Evolutionary conservation across 257 asterid genomes (phyloP), one percentile per base, ranked within the genome.

Genomic region (Plantago elongata): DNA sequence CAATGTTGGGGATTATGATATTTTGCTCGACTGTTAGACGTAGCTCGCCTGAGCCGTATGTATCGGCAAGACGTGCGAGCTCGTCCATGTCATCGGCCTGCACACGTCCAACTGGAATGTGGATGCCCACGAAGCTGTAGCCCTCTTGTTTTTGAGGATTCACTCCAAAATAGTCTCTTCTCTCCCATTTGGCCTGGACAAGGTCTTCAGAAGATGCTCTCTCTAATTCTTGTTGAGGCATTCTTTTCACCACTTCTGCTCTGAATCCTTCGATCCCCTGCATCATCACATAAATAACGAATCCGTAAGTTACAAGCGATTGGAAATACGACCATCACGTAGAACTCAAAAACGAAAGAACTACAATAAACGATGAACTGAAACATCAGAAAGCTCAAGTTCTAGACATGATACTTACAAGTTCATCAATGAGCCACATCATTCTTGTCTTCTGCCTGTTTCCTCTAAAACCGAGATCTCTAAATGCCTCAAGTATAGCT

Each of bases 341-440:
- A 1, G 27, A 22, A 2, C 2, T n/a, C n/a, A n/a, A n/a, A n/a
- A n/a, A n/a, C n/a, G n/a, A n/a, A n/a, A n/a, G n/a, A n/a, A n/a
- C 27, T 22, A 22, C 27, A 2, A 22, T 22, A 22, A 22, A 22
- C 27, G 2, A 22, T 22, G 27, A 22, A 22, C 27, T 22, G 2
- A 22, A 22, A 22, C 27, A 22, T 1, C 27, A 22, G 27, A 22
- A 22, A 22, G 27, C 27, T 22, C 1, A 22, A 22, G 27, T 22
- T 22, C 27, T 22, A 22, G 27, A 22, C 27, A 16, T 5, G 61
- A 50, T 14, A 74, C 98, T 86, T 22, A 92, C 99, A 44, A 92
- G 96, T 79, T 92, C 99, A 74, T 92, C 99, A 30, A 92, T 89
- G 44, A 89, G 71, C 99, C 99, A 92, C 99, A 92, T 92, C 99